These are phyloP conservation scores for Pseudopyrenochaeta lycopersici DNA, from an alignment of 2,329 filamentous ascomycete species.

Conservation along the genomic window DNA sequence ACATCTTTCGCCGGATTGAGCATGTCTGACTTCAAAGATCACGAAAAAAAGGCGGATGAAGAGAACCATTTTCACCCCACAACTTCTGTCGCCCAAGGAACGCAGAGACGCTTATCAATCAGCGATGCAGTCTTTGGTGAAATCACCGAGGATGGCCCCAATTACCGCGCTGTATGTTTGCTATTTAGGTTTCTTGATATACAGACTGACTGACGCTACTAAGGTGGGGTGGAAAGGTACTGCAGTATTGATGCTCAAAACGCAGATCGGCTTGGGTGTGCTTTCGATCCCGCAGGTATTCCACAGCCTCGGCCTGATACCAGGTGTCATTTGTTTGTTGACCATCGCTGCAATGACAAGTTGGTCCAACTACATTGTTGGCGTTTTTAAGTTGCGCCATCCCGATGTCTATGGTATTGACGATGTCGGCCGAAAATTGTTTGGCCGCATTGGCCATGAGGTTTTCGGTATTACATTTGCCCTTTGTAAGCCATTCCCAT, in stretches of 20 bases:
- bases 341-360: constrained; percentile 55
- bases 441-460: constrained; percentile 62
- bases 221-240: constrained; percentile 40
- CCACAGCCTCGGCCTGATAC: constrained; percentile 58
- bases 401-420: constrained; percentile 67
- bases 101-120: not conserved
- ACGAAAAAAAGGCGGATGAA: not conserved
- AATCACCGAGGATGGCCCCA: constrained; percentile 56
- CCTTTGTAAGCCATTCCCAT: constrained; percentile 40
- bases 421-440: constrained; percentile 64
- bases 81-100: not conserved
- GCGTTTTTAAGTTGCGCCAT: constrained; percentile 63
- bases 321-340: constrained; percentile 57
- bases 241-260: constrained; percentile 41
- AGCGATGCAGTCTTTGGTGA: constrained; percentile 61
- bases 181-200: no score
- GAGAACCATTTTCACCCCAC: not conserved
- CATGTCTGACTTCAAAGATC: no score
- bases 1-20: no score
- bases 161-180: constrained; percentile 60
- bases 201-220: constrained; percentile 4
- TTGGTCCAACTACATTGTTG: constrained; percentile 61
- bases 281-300: constrained; percentile 60
- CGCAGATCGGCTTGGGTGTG: constrained; percentile 51
- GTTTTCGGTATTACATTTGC: constrained; percentile 51